Conservation (phyloP, 116 monocot genomes). For the Zostera marina region DNA sequence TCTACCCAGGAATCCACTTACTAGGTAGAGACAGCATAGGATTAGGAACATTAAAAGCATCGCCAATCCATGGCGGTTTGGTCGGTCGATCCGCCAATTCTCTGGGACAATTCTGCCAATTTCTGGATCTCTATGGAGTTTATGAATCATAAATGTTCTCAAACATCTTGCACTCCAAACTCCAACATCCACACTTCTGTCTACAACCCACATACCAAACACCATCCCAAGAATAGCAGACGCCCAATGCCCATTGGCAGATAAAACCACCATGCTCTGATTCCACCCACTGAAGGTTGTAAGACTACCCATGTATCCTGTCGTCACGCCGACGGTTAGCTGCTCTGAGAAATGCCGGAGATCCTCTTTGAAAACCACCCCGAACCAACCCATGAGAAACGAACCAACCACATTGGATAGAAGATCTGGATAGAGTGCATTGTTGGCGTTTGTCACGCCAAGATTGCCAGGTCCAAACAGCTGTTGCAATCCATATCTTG, state of each 20-base stretch:
- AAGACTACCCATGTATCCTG: constrained; percentile 87
- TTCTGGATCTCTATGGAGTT: constrained; percentile 7
- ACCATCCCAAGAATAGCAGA: constrained; percentile 49
- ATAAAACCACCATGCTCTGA: constrained; percentile 72
- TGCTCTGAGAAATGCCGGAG: constrained; percentile 58
- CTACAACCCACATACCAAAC: constrained; percentile 69
- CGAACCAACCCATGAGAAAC: constrained; percentile 90
- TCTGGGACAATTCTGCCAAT: constrained; percentile 7
- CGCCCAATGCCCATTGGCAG: constrained; percentile 53
- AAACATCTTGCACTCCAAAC: constrained; percentile 40
- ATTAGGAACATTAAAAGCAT: constrained; percentile 23
- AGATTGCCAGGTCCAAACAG: constrained; percentile 36
- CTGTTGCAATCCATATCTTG: constrained; percentile 43
- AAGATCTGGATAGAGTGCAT: constrained; percentile 28
- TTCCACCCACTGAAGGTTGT: constrained; percentile 99
- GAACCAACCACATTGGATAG: constrained; percentile 67
- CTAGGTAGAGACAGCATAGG: constrained; percentile 23
- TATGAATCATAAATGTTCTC: constrained; percentile 11
- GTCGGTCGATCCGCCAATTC: constrained; percentile 25
- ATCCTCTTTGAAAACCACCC: constrained; percentile 78
- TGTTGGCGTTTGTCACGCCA: neutral
- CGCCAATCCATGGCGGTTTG: constrained; percentile 12
- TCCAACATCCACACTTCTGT: constrained; percentile 40
- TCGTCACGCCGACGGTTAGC: constrained; percentile 55
- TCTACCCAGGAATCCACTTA: constrained; percentile 31